phyloP scores from a whole-genome alignment of 1,139 yeast species.

The Pichia sp. region DNA sequence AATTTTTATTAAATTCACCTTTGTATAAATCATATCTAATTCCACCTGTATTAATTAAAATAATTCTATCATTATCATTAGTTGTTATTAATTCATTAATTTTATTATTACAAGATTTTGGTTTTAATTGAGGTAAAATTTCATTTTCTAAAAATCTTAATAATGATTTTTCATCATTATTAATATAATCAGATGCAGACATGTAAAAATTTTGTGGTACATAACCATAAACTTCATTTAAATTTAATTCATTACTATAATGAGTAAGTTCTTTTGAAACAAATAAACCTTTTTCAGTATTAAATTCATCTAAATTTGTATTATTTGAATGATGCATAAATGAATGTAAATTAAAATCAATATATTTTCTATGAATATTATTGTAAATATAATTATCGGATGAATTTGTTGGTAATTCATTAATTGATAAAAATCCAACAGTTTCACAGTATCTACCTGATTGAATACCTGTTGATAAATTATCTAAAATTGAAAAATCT shows the following conservation, averaged over 20 bases:
- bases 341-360: constrained; percentile 73
- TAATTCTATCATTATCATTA: constrained; percentile 42
- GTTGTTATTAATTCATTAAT: constrained; percentile 7
- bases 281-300: constrained; percentile 46
- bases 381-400: constrained; percentile 2
- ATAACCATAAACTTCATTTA: constrained; percentile 55
- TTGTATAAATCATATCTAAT: constrained; percentile 81
- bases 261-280: constrained; percentile 42
- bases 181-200: constrained; percentile 61
- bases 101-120: constrained; percentile 25
- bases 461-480: constrained; percentile 66
- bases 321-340: constrained; percentile 55
- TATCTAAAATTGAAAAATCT: constrained; percentile 69
- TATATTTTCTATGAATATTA: constrained; percentile 49
- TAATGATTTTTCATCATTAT: constrained; percentile 52
- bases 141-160: constrained; percentile 53
- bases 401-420: constrained; percentile 16
- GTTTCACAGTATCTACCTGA: constrained; percentile 94
- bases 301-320: constrained; percentile 31
- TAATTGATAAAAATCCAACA: constrained; percentile 72
- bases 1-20: constrained; percentile 78
- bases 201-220: constrained; percentile 64
- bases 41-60: constrained; percentile 82
- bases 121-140: constrained; percentile 56
- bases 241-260: constrained; percentile 44